Evolutionary conservation across 768 basidiomycete genomes (phyloP).

Genomic region (Piloderma croceum): DNA sequence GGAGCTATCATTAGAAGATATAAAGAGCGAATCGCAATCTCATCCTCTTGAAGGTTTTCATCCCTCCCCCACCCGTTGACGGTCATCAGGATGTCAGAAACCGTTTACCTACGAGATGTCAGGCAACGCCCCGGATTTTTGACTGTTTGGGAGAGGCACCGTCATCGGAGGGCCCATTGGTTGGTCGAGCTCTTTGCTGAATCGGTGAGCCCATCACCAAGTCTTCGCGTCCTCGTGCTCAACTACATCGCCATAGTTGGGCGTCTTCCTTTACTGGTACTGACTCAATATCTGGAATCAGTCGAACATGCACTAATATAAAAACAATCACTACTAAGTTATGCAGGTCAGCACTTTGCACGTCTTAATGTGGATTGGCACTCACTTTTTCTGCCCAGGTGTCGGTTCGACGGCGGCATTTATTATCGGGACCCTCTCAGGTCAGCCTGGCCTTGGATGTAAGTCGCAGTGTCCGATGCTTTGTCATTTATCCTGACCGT

Average conservation of each 20-base stretch:
- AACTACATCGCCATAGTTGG: conserved; percentile 33
- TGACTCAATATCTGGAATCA: no score
- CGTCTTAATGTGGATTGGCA: conserved; percentile 39
- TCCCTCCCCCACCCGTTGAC: no score
- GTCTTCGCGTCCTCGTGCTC: neutral
- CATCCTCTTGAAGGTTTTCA: no score
- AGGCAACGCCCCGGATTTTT: conserved; percentile 34
- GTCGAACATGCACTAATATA: no score
- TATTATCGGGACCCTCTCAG: conserved; percentile 40
- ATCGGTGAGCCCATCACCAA: conserved; percentile 32
- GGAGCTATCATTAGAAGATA: no score
- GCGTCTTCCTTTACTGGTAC: conserved; percentile 64
- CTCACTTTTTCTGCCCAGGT: conserved; percentile 26
- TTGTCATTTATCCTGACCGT: neutral
- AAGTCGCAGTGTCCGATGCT: conserved; percentile 18
- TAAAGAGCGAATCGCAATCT: no score
- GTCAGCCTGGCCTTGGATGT: conserved; percentile 45
- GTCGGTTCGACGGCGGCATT: conserved; percentile 50
- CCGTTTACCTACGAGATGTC: conserved; percentile 40
- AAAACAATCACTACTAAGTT: no score
- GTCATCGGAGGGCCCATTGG: conserved; percentile 41
- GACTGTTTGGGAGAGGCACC: conserved; percentile 44
- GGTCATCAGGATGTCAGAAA: no score
- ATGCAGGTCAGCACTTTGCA: no score
- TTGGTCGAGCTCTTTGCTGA: conserved; percentile 58